phyloP scores from a whole-genome alignment of 129 eudicot genomes.

The Dittrichia graveolens region DNA sequence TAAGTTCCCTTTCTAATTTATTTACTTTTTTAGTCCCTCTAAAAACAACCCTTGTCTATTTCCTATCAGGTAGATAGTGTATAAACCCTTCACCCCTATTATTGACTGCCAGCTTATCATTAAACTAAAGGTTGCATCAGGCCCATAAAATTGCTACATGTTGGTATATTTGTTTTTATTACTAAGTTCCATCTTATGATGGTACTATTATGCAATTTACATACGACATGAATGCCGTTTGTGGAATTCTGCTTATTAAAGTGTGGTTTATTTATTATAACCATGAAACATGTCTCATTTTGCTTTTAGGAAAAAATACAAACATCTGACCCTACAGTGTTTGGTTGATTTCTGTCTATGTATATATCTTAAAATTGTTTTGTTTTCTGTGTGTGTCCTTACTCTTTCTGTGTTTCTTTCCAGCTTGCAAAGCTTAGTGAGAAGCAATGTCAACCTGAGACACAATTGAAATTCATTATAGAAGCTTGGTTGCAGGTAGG shows the following conservation, averaged over 20 bases:
- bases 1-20: no score
- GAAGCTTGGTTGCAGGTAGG: slow-evolving; percentile 85
- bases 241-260: background rate
- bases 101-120: no score
- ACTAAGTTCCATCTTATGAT: background rate
- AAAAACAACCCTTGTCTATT: no score
- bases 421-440: slow-evolving; percentile 73
- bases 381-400: background rate
- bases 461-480: slow-evolving; percentile 57
- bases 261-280: background rate
- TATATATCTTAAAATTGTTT: background rate
- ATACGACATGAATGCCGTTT: background rate
- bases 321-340: background rate
- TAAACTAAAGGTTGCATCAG: no score
- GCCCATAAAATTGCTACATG: no score
- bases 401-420: background rate
- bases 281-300: background rate
- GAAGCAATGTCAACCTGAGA: slow-evolving; percentile 58
- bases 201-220: background rate
- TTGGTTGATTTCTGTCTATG: background rate
- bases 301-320: background rate
- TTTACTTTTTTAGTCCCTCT: no score
- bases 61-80: no score
- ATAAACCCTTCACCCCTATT: no score
- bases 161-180: background rate